phyloP scores from a whole-genome alignment of 78 protist genomes.

The Dictyostelium brefeldianum region DNA sequence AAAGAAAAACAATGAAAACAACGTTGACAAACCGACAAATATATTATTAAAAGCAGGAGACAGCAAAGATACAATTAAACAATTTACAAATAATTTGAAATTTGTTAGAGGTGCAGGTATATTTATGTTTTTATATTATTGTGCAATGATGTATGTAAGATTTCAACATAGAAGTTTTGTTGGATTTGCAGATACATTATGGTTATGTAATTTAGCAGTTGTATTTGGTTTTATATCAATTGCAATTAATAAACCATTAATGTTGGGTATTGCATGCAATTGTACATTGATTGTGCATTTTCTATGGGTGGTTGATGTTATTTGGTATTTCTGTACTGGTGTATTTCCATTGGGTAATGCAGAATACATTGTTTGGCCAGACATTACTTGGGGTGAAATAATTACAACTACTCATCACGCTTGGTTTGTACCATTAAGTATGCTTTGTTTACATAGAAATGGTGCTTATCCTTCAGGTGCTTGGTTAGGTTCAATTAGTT shows the following conservation, averaged over 20 bases:
- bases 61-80: not conserved
- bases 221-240: constrained; percentile 34
- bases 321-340: constrained; percentile 26
- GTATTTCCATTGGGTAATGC: constrained; percentile 67
- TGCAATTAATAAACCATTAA: constrained; percentile 19
- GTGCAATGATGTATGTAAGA: constrained; percentile 50
- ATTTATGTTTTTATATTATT: constrained; percentile 37
- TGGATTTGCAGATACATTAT: constrained; percentile 73
- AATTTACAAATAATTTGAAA: constrained; percentile 3
- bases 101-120: constrained; percentile 4
- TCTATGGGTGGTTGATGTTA: constrained; percentile 56
- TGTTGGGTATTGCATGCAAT: constrained; percentile 29
- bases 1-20: not conserved
- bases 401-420: constrained; percentile 74
- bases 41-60: not conserved
- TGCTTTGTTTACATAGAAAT: constrained; percentile 43
- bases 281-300: constrained; percentile 50
- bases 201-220: constrained; percentile 64
- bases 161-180: constrained; percentile 51
- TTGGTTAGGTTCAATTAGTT: constrained; percentile 17
- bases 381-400: constrained; percentile 77
- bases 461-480: constrained; percentile 49
- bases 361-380: constrained; percentile 60
- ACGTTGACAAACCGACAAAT: not conserved
- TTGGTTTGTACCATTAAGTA: constrained; percentile 57